Evolutionary conservation across 371 early-diverging fungal genomes (phyloP), one percentile per base, ranked within the genome.

Genomic region (Mortierella sp.): DNA sequence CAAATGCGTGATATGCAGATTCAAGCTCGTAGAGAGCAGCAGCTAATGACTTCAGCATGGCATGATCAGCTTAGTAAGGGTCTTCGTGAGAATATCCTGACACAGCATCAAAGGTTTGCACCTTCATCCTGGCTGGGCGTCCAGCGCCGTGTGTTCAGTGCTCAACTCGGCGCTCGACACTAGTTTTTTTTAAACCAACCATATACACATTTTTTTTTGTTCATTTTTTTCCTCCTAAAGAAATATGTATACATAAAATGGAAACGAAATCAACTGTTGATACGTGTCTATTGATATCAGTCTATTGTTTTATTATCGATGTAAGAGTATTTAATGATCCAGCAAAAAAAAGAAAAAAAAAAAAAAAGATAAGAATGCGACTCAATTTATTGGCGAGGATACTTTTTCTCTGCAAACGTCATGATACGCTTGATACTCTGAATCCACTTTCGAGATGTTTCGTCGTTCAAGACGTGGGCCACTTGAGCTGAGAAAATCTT

Each of bases 391-490:
- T 19, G 19, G 23, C 74, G 97, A 12, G 98, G 98, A 86, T 96
- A 97, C 75, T 93, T 93, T 37, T 85, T 90, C 82, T 98, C 97
- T 0, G 93, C 92, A 90, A 96, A 99, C 2, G 97, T 96, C 93
- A 98, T 97, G 57, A 98, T 84, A 26, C 98, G 92, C 80, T 99
- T 98, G 61, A 98, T 91, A n/a, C 93, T 90, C 85, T 98, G 99
- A 83, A 99, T 98, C 98, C 98, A 99, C 82, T 98, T 98, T 57
- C 99, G 89, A 66, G 95, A 95, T 0, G 95, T 91, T 85, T 98
- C 99, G 71, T 98, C 97, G 85, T 99, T 99, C 22, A 99, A 88
- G n/a, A 95, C 98, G 82, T 99, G 99, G 2, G 98, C 98, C 4
- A 99, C 96, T 76, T 98, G 95, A 4, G 93, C 91, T 0, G 96